phyloP scores from a whole-genome alignment of 208 protist species.

The Tritrichomonas foetus region DNA sequence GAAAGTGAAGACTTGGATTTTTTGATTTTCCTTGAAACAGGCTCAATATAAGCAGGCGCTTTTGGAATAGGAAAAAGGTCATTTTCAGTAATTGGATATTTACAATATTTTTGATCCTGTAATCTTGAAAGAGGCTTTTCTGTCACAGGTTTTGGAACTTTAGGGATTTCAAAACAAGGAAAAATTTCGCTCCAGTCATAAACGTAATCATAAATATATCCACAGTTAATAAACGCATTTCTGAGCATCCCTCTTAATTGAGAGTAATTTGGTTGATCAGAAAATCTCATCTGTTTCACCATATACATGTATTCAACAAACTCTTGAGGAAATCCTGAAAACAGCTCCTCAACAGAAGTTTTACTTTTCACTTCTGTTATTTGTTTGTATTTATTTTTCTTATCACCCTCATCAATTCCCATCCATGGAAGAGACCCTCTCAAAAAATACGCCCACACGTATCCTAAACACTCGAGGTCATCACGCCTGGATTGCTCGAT shows the following conservation, averaged over 20 bases:
- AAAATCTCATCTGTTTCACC: conserved; percentile 82
- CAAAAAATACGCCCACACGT: conserved; percentile 98
- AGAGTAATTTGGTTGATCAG: conserved; percentile 95
- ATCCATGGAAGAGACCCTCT: conserved; percentile 95
- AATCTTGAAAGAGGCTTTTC: no score
- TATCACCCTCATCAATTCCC: conserved; percentile 63
- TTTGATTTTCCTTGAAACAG: no score
- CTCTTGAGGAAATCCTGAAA: conserved; percentile 72
- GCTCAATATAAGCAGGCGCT: no score
- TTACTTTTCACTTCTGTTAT: conserved; percentile 90
- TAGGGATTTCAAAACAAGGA: no score
- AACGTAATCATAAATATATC: conserved; percentile 90
- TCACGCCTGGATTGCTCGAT: conserved; percentile 77
- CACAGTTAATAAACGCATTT: conserved; percentile 89
- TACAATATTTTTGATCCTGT: no score
- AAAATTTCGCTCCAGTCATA: conserved; percentile 84
- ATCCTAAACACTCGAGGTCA: conserved; percentile 86
- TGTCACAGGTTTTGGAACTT: no score
- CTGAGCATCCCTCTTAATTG: conserved; percentile 82
- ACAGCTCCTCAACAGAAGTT: conserved; percentile 83
- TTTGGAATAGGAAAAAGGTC: no score
- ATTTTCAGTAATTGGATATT: no score
- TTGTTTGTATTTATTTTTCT: conserved; percentile 92
- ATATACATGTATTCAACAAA: conserved; percentile 94
- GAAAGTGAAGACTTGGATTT: no score